phyloP scores from a whole-genome alignment of 331 rosid species.

The Arachis monticola region DNA sequence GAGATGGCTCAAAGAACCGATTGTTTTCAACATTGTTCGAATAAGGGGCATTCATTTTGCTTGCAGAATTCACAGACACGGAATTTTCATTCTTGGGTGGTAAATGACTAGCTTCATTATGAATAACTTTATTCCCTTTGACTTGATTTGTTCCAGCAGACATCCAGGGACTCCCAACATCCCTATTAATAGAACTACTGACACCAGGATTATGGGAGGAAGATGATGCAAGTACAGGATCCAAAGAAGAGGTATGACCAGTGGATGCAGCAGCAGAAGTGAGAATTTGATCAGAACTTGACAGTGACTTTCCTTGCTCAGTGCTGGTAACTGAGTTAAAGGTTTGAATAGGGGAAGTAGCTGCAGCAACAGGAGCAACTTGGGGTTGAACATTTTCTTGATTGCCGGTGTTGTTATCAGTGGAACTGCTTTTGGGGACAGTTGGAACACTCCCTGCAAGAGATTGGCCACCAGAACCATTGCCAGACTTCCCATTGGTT shows the following conservation, averaged over 20 bases:
- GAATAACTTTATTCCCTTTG: constrained; percentile 41
- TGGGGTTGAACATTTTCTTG: constrained; percentile 49
- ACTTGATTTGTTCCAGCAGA: constrained; percentile 46
- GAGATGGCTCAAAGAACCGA: constrained; percentile 34
- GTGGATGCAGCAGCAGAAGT: constrained; percentile 43
- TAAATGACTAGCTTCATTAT: constrained; percentile 38
- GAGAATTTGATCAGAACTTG: constrained; percentile 47
- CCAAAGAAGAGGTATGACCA: constrained; percentile 49
- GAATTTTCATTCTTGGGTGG: constrained; percentile 49
- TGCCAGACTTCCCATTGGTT: constrained; percentile 55
- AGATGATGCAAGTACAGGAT: constrained; percentile 51
- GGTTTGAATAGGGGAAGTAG: constrained; percentile 42
- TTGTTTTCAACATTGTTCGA: constrained; percentile 46
- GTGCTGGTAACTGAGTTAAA: constrained; percentile 37
- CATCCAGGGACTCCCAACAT: constrained; percentile 44
- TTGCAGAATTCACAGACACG: constrained; percentile 35
- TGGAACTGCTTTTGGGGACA: constrained; percentile 44
- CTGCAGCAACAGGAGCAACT: constrained; percentile 45
- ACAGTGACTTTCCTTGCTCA: constrained; percentile 45
- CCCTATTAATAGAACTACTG: constrained; percentile 39
- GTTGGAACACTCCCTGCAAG: constrained; percentile 36
- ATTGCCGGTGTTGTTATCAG: constrained; percentile 37
- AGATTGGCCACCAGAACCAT: constrained; percentile 45
- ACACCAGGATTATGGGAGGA: constrained; percentile 35
- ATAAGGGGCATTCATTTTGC: constrained; percentile 33